Evolutionary conservation across 371 early-diverging fungal genomes (phyloP), one percentile per base, ranked within the genome.

Genomic region (Sporodiniella umbellata): DNA sequence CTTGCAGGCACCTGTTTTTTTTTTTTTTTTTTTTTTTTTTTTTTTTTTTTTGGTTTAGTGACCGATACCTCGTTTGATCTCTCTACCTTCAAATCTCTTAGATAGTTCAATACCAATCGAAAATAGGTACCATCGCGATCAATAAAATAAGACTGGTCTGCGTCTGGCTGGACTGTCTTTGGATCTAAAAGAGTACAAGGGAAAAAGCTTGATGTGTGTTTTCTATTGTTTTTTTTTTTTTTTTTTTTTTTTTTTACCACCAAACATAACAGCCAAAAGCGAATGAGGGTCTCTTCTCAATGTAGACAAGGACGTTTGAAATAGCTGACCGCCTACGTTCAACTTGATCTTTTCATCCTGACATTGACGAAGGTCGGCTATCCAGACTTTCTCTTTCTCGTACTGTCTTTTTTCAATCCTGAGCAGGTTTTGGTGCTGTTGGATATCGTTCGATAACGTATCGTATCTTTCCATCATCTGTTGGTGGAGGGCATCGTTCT

Each of bases 121-220:
- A 74, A 74, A 30, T 68, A 60, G 5, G 70, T 70, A n/a, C 62
- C 48, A 48, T 74, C 75, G 23, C 75, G 60, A 51, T 74, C 75
- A 33, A 74, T 66, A 42, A 74, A 74, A 25, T 66, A 74, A 5
- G 75, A 67, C 24, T 70, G 63, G 31, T 72, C 68, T 2, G 62
- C 61, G 46, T 72, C 72, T 8, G 63, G 60, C 38, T 17, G 33
- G 28, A 25, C 42, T 24, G 12, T 51, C 48, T 64, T 33, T 23
- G n/a, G 12, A 6, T 24, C 21, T 15, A 45, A 2, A 25, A 42
- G 42, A 4, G 7, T 2, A 28, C 43, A 14, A 14, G 31, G n/a
- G n/a, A n/a, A n/a, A n/a, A n/a, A n/a, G n/a, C n/a, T n/a, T n/a
- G n/a, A n/a, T n/a, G n/a, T n/a, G n/a, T n/a, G n/a, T n/a, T n/a